These are phyloP conservation scores for Tricholoma saponaceum DNA, from an alignment of 768 basidiomycete genomes.

Conservation along the genomic window DNA sequence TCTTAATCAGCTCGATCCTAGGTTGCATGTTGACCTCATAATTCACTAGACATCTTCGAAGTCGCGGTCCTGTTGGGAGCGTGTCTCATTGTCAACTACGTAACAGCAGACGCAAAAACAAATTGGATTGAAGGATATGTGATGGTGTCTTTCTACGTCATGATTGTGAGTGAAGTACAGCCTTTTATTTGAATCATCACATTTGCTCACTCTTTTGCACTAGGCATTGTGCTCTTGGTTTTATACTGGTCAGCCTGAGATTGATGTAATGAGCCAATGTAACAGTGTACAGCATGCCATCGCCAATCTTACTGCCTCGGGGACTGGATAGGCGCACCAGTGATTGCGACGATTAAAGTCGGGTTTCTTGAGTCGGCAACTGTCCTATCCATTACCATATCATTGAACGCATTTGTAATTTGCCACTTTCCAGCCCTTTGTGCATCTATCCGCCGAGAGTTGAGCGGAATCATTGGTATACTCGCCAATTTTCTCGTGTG, in stretches of 20 bases:
- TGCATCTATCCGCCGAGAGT: too few species aligned
- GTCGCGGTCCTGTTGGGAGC: constrained; percentile 60
- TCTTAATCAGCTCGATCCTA: background rate
- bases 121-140: constrained; percentile 74
- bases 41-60: constrained; percentile 59
- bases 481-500: too few species aligned
- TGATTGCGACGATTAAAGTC: too few species aligned
- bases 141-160: constrained; percentile 63
- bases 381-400: background rate
- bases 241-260: constrained; percentile 54
- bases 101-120: constrained; percentile 74
- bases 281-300: constrained; percentile 34
- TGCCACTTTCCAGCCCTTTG: too few species aligned
- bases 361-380: too few species aligned
- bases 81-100: constrained; percentile 76
- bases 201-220: background rate
- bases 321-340: background rate
- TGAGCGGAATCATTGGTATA: too few species aligned
- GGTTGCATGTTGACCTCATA: background rate
- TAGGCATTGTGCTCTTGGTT: constrained; percentile 67
- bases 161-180: constrained; percentile 42
- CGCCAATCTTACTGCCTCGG: constrained; percentile 8
- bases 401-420: background rate
- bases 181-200: background rate
- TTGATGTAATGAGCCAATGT: constrained; percentile 39